Evolutionary conservation across 2,329 filamentous ascomycete genomes (phyloP).

Genomic region (Mollisia scopiformis): DNA sequence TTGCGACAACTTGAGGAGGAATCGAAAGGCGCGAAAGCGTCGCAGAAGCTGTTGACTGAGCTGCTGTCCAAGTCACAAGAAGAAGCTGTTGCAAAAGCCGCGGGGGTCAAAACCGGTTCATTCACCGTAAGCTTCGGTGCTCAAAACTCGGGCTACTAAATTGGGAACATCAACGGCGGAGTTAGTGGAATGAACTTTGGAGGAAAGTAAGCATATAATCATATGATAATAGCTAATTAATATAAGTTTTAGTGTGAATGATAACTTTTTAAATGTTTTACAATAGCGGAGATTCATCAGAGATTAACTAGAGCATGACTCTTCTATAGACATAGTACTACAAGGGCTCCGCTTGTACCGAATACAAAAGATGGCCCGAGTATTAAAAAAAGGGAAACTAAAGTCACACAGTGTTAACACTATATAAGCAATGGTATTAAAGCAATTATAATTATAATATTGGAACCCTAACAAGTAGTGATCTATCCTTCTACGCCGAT

Average conservation of each 20-base stretch:
- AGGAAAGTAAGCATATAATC: conserved; percentile 18
- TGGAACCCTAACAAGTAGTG: too few species aligned
- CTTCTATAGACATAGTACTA: too few species aligned
- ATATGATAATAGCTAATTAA: background rate
- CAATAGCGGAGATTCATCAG: background rate
- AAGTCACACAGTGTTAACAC: too few species aligned
- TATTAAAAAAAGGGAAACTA: too few species aligned
- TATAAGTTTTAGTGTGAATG: background rate
- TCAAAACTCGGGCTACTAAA: conserved; percentile 27
- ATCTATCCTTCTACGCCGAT: too few species aligned
- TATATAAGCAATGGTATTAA: too few species aligned
- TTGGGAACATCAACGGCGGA: conserved; percentile 25
- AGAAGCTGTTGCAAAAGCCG: conserved; percentile 28
- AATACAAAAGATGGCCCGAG: background rate
- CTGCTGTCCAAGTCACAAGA: conserved; percentile 28
- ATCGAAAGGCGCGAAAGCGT: conserved; percentile 23
- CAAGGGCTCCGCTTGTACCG: background rate
- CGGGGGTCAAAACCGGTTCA: conserved; percentile 17
- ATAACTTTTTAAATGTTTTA: background rate
- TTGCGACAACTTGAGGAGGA: conserved; percentile 29
- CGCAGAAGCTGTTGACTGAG: conserved; percentile 26
- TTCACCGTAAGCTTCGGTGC: conserved; percentile 25
- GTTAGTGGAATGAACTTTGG: conserved; percentile 27
- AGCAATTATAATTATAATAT: too few species aligned
- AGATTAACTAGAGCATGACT: too few species aligned